Percentiles rank a stretch among this genome's conserved stretches.
Conservation (phyloP, 305 asterid species). For the Rubia peregrina region DNA sequence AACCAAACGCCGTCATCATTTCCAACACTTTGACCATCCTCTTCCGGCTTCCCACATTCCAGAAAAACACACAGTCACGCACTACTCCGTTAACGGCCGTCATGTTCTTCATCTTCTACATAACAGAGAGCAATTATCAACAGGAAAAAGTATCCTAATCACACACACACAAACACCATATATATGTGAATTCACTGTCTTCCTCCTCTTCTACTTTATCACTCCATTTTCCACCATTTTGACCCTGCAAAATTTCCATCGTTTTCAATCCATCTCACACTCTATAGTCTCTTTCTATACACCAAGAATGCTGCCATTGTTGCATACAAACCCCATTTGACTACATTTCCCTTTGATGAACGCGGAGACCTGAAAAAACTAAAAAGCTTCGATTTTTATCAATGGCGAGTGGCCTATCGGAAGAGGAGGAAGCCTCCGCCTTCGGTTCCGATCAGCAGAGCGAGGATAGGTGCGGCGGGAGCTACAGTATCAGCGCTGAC, state of each 20-base stretch:
- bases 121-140: neutral
- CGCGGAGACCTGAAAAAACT: neutral
- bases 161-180: neutral
- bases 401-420: constrained; percentile 60
- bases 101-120: neutral
- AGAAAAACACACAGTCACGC: neutral
- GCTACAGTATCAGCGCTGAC: constrained; percentile 94
- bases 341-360: constrained; percentile 1
- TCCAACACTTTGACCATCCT: neutral
- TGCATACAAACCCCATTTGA: neutral
- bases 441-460: constrained; percentile 43
- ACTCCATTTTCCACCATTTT: neutral
- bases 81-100: neutral
- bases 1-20: neutral
- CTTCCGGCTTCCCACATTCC: neutral
- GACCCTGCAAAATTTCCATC: neutral
- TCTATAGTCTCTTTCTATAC: neutral
- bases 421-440: constrained; percentile 38
- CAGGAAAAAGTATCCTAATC: neutral
- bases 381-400: neutral
- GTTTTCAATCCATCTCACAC: neutral
- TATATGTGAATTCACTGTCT: neutral
- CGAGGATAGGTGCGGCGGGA: constrained; percentile 74
- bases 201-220: neutral
- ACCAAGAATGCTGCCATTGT: neutral